Base-by-base conservation (phyloP, 2,329 filamentous ascomycete genomes). In the Dichotomopilus funicola region DNA sequence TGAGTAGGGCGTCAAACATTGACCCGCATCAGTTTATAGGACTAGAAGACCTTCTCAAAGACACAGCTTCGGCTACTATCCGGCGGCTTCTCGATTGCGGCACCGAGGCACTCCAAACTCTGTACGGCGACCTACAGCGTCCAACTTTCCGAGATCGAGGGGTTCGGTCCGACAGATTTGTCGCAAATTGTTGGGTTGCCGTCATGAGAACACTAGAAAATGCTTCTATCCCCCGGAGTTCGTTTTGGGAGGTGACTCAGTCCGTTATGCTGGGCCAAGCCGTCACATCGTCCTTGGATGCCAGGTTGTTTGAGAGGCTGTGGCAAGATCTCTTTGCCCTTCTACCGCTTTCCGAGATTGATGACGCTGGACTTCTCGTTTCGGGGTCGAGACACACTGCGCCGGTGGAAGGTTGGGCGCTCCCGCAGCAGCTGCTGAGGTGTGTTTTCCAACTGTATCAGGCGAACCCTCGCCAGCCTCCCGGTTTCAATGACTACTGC, bases 401-500 rank as follows among this genome's bases (percentile, higher is more conserved):
- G 5, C 68, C 71, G 0, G 65, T 77, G 31, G 82, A 87, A 56
- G 83, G 84, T 33, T 88, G 85, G 85, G 60, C 63, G 4, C 65
- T 87, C 11, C 78, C 82, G 0, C 82, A 85, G 58, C 76, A 73
- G 54, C 65, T 86, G 35, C 59, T 86, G 48, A 80, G 74, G 60
- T 74, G 75, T 6, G 75, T 86, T 10, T 83, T 86, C 53, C 69
- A 78, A 19, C 64, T 85, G 2, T 87, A 87, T 63, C 73, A 75
- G 57, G 68, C 70, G n/a, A 80, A 83, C 53, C 64, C 68, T 2
- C 75, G 74, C 27, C 83, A 87, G 62, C 68, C 77, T 1, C 73
- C 81, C 1, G 79, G 80, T 63, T 86, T 87, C 72, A 87, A 86
- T 60, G 79, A 80, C 57, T 87, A 87, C 62, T 84, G 80, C 57